A percentile compares a stretch with the other conserved stretches of the same genome.
These are phyloP conservation scores for Licmophora abbreviata DNA, from an alignment of 108 stramenopile species.

Conservation along the genomic window DNA sequence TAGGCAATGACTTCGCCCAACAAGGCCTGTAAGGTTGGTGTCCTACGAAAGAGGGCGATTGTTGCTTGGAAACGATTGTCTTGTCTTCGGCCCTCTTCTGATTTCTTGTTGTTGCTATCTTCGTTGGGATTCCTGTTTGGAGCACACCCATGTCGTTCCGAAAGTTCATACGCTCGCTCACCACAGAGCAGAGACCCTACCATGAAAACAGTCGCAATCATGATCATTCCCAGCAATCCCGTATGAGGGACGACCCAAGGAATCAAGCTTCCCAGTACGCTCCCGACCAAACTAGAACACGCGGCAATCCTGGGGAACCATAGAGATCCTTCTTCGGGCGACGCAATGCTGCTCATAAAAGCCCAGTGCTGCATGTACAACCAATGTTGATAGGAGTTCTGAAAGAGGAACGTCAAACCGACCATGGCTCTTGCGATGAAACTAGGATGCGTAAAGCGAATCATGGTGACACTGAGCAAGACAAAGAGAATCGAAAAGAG, in stretches of 20 bases:
- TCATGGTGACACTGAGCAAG: neutral
- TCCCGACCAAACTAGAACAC: constrained; percentile 51
- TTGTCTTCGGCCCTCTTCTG: constrained; percentile 14
- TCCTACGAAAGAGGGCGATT: constrained; percentile 50
- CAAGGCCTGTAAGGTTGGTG: constrained; percentile 61
- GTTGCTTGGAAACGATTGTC: constrained; percentile 32
- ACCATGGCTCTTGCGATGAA: constrained; percentile 14
- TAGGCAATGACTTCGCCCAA: constrained; percentile 73
- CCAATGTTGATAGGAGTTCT: constrained; percentile 69
- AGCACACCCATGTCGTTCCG: constrained; percentile 54
- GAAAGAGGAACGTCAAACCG: constrained; percentile 54
- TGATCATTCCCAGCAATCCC: constrained; percentile 45
- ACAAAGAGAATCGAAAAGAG: constrained; percentile 27
- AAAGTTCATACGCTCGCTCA: constrained; percentile 47
- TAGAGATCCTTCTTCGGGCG: constrained; percentile 50
- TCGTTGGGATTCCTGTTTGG: constrained; percentile 23
- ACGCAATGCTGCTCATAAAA: constrained; percentile 64
- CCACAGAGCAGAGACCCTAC: constrained; percentile 35
- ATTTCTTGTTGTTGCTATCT: constrained; percentile 16
- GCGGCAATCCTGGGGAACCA: constrained; percentile 79
- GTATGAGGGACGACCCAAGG: constrained; percentile 29
- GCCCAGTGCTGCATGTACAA: constrained; percentile 75
- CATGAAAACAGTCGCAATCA: constrained; percentile 44
- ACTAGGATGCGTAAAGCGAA: neutral
- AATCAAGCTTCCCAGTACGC: constrained; percentile 53